Conservation (phyloP, 2,329 filamentous ascomycete genomes). For the Nemania sp. region DNA sequence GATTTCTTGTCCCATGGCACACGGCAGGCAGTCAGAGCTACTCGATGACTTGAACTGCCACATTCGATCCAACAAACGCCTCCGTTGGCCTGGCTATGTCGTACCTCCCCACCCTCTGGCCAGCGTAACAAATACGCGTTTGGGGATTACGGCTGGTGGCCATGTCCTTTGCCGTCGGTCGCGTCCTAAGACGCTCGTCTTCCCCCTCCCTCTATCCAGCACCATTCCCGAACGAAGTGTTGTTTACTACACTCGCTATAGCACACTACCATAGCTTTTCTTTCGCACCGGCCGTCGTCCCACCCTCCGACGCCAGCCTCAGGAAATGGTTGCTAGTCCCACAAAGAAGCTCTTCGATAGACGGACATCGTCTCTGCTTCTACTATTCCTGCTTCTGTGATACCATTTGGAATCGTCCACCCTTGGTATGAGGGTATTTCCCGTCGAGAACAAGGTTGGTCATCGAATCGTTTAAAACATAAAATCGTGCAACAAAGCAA, state of each 20-base stretch:
- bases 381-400: background rate
- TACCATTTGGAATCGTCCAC: background rate
- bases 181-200: background rate
- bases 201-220: background rate
- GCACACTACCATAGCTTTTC: background rate
- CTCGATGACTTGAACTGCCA: background rate
- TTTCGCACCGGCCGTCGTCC: background rate
- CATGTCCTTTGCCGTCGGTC: background rate
- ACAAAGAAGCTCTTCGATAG: background rate
- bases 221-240: background rate
- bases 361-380: background rate
- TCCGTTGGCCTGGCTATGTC: background rate
- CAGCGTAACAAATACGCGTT: background rate
- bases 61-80: background rate
- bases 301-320: background rate
- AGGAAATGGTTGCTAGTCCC: background rate
- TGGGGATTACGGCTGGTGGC: background rate
- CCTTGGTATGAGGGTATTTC: background rate
- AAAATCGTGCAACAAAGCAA: slow-evolving; percentile 12
- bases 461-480: slow-evolving; percentile 23
- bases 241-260: background rate
- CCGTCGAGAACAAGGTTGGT: slow-evolving; percentile 9
- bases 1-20: background rate
- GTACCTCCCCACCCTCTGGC: background rate
- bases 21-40: background rate